Evolutionary conservation across 176 grass and related monocot species (phyloP).

Genomic region (bread wheat (Triticum aestivum)): DNA sequence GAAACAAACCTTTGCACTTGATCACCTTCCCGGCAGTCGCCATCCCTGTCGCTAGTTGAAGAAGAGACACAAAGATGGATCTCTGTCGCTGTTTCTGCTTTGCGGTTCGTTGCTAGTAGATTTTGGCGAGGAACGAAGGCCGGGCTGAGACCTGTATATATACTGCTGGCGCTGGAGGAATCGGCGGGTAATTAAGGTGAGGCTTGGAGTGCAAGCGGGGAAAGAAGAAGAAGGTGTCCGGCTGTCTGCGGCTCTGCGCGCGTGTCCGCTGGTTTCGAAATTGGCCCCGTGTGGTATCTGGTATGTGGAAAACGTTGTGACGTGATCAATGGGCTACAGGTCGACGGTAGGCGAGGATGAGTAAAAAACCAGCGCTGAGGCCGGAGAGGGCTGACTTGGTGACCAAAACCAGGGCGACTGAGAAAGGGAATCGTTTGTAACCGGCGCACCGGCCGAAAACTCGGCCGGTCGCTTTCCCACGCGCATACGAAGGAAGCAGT

Average conservation of each 20-base stretch:
- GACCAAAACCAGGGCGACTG: background rate
- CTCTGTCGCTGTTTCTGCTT: background rate
- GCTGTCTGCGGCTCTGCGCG: background rate
- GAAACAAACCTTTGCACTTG: constrained; percentile 62
- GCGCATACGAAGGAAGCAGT: too few relatives aligned
- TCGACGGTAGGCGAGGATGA: background rate
- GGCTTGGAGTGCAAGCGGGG: background rate
- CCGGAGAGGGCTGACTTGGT: background rate
- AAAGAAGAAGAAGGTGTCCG: background rate
- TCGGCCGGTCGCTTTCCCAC: too few relatives aligned
- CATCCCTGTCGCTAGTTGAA: constrained; percentile 30
- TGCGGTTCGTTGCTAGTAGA: background rate
- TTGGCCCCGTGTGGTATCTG: too few relatives aligned
- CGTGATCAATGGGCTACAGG: background rate
- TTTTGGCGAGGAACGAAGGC: background rate
- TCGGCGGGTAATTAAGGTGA: background rate
- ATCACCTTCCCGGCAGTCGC: constrained; percentile 72
- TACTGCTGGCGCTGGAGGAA: background rate
- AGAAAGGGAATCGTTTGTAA: too few relatives aligned
- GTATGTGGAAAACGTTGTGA: background rate
- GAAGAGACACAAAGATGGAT: background rate
- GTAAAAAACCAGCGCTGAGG: background rate
- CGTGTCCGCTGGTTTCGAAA: background rate
- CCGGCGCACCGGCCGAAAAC: too few relatives aligned
- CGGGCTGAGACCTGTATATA: background rate